Evolutionary conservation across 306 rosid genomes (phyloP), one percentile per base, ranked within the genome.

Genomic region (Cucurbita pepo): DNA sequence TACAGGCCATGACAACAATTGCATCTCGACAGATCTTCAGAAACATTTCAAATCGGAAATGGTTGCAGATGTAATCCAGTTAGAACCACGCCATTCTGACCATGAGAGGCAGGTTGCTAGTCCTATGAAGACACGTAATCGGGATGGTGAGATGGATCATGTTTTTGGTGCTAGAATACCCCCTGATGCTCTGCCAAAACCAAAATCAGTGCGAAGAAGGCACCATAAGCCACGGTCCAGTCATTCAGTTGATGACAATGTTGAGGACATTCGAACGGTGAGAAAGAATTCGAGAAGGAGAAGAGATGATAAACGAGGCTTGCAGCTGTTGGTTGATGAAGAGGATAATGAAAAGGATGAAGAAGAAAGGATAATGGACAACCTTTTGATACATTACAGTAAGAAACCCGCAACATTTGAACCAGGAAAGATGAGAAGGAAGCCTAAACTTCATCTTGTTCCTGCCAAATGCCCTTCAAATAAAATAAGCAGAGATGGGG

Each of bases 331-430:
- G 84, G 84, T 90, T 71, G 96, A 89, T 51, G 99, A 86, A 52
- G 92, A 89, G 73, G 83, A 67, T 61, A 81, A 77, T 30, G 80
- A 76, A 53, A 83, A 74, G 25, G 91, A 91, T 56, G 97, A 85
- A 65, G 99, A 91, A 78, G 97, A 94, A 81, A 86, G 86, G 83
- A 80, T 87, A 80, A 89, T 94, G 63, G 99, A 94, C 73, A 88
- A 84, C 67, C 81, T 94, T 77, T 86, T 94, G 74, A 83, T 94
- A 50, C 96, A 94, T 74, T 91, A 91, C 75, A 88, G 99, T 78
- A 91, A 81, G 75, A 94, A 91, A 73, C 83, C 96, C 45, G 76
- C 91, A 14, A 58, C 76, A 34, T 51, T 72, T 22, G 86, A 82
- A 63, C 86, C 92, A 22, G 95, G 79, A 77, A 85, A 81, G 78